A percentile compares a stretch with the other conserved stretches of the same genome.
These are phyloP conservation scores for Melampsora americana DNA, from an alignment of 1,284 basidiomycete species.

Conservation along the genomic window DNA sequence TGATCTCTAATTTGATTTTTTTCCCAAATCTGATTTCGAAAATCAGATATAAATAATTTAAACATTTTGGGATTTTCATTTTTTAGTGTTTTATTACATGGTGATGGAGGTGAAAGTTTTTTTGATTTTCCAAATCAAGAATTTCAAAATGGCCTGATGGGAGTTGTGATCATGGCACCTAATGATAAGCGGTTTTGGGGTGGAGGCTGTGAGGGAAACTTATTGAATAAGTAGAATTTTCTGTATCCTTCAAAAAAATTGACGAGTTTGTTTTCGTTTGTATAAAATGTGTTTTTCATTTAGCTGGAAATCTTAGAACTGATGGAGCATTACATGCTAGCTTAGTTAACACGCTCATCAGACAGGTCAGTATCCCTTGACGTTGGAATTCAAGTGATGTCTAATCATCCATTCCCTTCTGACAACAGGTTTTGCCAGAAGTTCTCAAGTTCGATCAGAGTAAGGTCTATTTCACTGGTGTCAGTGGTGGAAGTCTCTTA, in stretches of 20 bases:
- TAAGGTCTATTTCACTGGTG: slow-evolving; percentile 36
- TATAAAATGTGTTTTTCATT: not conserved
- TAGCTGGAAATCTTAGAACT: slow-evolving; percentile 24
- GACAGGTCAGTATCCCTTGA: slow-evolving; percentile 6
- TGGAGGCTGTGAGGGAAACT: slow-evolving; percentile 10
- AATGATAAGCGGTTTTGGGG: slow-evolving; percentile 44
- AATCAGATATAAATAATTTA: too few species aligned
- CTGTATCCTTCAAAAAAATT: too few species aligned
- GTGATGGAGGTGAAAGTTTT: slow-evolving; percentile 39
- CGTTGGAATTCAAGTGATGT: not conserved
- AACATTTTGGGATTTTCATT: not conserved
- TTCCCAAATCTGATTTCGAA: not conserved
- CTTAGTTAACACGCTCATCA: slow-evolving; percentile 28
- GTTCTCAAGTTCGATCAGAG: slow-evolving; percentile 29
- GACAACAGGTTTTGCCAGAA: slow-evolving; percentile 25
- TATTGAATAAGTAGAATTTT: not conserved
- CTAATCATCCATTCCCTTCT: not conserved
- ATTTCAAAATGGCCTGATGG: slow-evolving; percentile 16
- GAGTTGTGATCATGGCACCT: slow-evolving; percentile 35
- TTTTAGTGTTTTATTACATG: slow-evolving; percentile 33
- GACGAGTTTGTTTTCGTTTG: too few species aligned
- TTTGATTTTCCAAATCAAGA: slow-evolving; percentile 38
- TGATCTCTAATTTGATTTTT: not conserved
- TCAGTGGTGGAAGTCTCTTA: slow-evolving; percentile 36
- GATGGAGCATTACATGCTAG: slow-evolving; percentile 36